These are phyloP conservation scores for Fusarium algeriense DNA, from an alignment of 2,329 filamentous ascomycete species.

Conservation along the genomic window DNA sequence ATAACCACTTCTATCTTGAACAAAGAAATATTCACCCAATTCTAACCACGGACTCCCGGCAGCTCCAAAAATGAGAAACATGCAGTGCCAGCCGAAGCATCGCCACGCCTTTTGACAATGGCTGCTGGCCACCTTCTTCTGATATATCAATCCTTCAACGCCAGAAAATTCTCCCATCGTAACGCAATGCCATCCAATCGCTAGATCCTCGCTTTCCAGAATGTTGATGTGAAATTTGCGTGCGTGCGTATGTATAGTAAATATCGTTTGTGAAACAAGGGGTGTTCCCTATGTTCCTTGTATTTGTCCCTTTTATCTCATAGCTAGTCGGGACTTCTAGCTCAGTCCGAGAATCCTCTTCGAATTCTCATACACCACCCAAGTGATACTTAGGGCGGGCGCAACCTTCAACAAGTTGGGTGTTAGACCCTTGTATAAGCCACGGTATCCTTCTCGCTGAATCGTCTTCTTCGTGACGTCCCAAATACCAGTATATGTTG, in stretches of 20 bases:
- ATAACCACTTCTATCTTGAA: slow-evolving; percentile 40
- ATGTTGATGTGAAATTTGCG: slow-evolving; percentile 38
- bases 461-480: slow-evolving; percentile 90
- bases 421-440: slow-evolving; percentile 93
- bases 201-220: slow-evolving; percentile 46
- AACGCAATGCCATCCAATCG: slow-evolving; percentile 47
- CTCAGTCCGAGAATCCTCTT: slow-evolving; percentile 76
- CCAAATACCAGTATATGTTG: slow-evolving; percentile 89
- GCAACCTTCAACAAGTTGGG: slow-evolving; percentile 97
- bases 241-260: slow-evolving; percentile 31
- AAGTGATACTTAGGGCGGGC: slow-evolving; percentile 94
- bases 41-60: slow-evolving; percentile 45
- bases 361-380: slow-evolving; percentile 91
- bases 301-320: slow-evolving; percentile 11
- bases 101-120: slow-evolving; percentile 7
- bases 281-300: neutral
- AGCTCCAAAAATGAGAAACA: slow-evolving; percentile 36
- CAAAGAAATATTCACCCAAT: slow-evolving; percentile 37
- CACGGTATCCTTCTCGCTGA: slow-evolving; percentile 82
- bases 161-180: slow-evolving; percentile 37
- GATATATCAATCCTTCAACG: slow-evolving; percentile 45
- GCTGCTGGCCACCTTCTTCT: slow-evolving; percentile 21
- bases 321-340: slow-evolving; percentile 24
- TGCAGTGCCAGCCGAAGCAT: slow-evolving; percentile 15
- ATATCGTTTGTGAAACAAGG: slow-evolving; percentile 20